Evolutionary conservation across 2,329 filamentous ascomycete species (phyloP), one percentile per base, ranked within the genome.

Genomic region (Cordyceps sp.): DNA sequence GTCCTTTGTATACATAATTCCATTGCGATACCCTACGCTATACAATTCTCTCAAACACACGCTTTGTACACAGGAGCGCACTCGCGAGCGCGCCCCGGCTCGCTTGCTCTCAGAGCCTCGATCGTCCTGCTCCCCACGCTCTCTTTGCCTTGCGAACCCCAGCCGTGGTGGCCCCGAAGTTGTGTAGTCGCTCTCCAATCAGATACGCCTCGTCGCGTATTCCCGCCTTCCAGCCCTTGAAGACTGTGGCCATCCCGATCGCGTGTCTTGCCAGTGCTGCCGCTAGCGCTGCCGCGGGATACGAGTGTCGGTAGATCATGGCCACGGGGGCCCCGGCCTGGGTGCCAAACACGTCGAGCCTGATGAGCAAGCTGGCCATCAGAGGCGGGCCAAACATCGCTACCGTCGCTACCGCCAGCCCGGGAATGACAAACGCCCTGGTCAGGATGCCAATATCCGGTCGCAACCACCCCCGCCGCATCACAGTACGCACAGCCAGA

Each of bases 181-280:
- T 98, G 58, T 98, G 92, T 46, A 98, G 57, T 37, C 86, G 63
- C 58, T 98, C 88, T 3, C 90, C 90, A 47, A 96, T 90, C 28
- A 98, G 61, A 52, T 98, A 98, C 1, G 93, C 86, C 55, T 98
- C 92, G 52, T 98, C 92, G 25, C 84, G 66, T 29, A 98, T 84
- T 36, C 78, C 72, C 35, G 75, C 65, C 44, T 81, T 73, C 86
- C 88, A 96, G 15, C 72, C 61, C 29, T 70, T 68, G 32, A 90
- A 67, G 32, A 83, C 67, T 29, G 66, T 57, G 8, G 68, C 47
- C n/a, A 77, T 48, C 10, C 66, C 64, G 46, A 68, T 46, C 2
- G 57, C 49, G 20, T 64, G 52, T 34, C 43, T 52, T 4, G 60
- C 44, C 4, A 54, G 45, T 5, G 69, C 43, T 3, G 66, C 59